Evolutionary conservation across 2,329 filamentous ascomycete species (phyloP), one percentile per base, ranked within the genome.

Genomic region (Knufia fluminis): DNA sequence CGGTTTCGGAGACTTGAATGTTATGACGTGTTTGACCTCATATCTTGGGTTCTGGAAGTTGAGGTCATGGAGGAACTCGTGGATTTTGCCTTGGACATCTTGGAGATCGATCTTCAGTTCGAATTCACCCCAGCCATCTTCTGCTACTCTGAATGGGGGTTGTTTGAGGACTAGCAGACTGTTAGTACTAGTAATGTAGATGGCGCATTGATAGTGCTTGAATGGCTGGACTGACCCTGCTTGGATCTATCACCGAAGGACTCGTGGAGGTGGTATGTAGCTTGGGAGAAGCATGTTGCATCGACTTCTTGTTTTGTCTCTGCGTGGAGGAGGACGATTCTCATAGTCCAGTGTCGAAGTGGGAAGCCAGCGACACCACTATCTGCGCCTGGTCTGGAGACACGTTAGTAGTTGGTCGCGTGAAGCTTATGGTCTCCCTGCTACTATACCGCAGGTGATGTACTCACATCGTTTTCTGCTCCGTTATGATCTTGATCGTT

Each of bases 121-220:
- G 66, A 98, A 98, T 71, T 97, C 92, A 62, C 92, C 92, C 92
- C 92, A 98, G 59, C 92, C 92, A 70, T 96, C 86, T 69, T 98
- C 94, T 56, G 81, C 75, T 68, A 94, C 94, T 57, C 77, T 78
- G 72, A 97, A 98, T 0, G 92, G 92, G 0, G 89, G 80, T 57
- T 85, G 83, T 63, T 82, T 83, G 72, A 95, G 85, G 20, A 80
- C 86, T 92, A 58, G 46, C 12, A 17, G 40, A 24, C 19, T 19
- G 22, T 26, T 3, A 28, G 12, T 52, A 23, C 32, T 12, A 48
- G 23, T 16, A 40, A 23, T 23, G 9, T 26, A 43, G 17, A 38
- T 24, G 24, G 32, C 52, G 66, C 40, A 61, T 54, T 17, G 17
- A 31, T 23, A 55, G 24, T 35, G 24, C 22, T 10, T 28, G 38